A percentile compares a stretch with the other conserved stretches of the same genome.
Evolutionary conservation across 768 basidiomycete genomes (phyloP).

Genomic region (Crepidotus variabilis): DNA sequence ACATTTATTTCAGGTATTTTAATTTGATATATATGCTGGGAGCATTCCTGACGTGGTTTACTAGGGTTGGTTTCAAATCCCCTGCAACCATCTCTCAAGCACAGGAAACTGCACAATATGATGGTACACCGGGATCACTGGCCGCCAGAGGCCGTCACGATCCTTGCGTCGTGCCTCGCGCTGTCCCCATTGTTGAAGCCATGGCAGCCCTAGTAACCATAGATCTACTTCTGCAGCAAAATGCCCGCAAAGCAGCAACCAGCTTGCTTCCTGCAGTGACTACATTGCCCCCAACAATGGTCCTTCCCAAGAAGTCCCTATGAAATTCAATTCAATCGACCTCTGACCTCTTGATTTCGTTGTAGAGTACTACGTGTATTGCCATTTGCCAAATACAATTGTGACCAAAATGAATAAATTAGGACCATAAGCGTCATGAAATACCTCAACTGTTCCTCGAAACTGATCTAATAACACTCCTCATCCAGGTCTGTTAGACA

Average conservation of each 20-base stretch:
- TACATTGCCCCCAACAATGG: conserved; percentile 93
- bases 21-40: background rate
- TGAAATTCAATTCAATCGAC: conserved; percentile 5
- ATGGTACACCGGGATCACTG: conserved; percentile 83
- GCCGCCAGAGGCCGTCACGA: conserved; percentile 94
- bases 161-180: conserved; percentile 95
- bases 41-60: background rate
- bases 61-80: conserved; percentile 93
- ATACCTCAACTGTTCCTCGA: background rate
- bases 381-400: background rate
- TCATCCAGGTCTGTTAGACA: conserved; percentile 54
- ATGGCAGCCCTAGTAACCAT: conserved; percentile 97
- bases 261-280: conserved; percentile 78
- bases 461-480: conserved; percentile 25
- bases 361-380: background rate
- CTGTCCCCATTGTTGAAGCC: conserved; percentile 96
- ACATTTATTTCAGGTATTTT: conserved; percentile 93
- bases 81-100: conserved; percentile 96
- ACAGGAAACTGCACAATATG: conserved; percentile 89
- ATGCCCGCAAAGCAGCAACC: conserved; percentile 72
- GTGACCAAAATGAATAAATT: background rate
- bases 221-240: conserved; percentile 90
- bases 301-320: conserved; percentile 47
- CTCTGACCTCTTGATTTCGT: background rate
- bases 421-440: background rate